Evolutionary conservation across 148 eudicot genomes (phyloP).

Genomic region (Vaccinium vitisidaea): DNA sequence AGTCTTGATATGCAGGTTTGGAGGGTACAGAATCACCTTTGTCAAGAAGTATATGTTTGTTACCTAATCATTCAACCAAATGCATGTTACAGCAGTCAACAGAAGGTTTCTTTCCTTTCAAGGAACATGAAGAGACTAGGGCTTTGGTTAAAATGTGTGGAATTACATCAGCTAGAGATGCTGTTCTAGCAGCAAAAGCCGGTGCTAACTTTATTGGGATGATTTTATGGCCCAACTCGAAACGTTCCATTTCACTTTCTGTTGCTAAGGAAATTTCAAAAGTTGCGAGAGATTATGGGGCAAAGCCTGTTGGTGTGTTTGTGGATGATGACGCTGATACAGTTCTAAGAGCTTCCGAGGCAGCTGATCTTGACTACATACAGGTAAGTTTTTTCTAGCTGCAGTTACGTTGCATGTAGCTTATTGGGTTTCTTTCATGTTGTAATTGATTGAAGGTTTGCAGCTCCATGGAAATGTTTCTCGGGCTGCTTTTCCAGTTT

Average conservation of each 20-base stretch:
- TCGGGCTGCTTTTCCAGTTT: constrained; percentile 61
- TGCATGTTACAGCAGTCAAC: constrained; percentile 27
- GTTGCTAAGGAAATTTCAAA: constrained; percentile 86
- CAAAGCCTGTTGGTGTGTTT: constrained; percentile 90
- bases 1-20: constrained; percentile 22
- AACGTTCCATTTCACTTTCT: constrained; percentile 71
- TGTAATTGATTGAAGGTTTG: constrained; percentile 18
- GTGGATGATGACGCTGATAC: constrained; percentile 85
- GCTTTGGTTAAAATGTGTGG: constrained; percentile 96
- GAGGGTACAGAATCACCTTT: constrained; percentile 14
- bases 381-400: constrained; percentile 35
- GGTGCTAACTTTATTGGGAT: constrained; percentile 94
- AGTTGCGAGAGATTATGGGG: constrained; percentile 75
- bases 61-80: constrained; percentile 26
- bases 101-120: constrained; percentile 19
- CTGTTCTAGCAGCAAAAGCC: constrained; percentile 92
- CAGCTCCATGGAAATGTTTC: constrained; percentile 94
- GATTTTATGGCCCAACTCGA: constrained; percentile 97
- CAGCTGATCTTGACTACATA: constrained; percentile 70
- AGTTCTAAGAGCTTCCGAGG: constrained; percentile 63
- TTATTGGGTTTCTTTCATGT: not conserved
- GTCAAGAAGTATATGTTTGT: constrained; percentile 19
- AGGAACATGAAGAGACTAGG: constrained; percentile 29
- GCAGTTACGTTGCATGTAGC: not conserved
- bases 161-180: constrained; percentile 86